Evolutionary conservation across 805 yeast genomes (phyloP).

Genomic region (Ogataea nakhonphanomensis): DNA sequence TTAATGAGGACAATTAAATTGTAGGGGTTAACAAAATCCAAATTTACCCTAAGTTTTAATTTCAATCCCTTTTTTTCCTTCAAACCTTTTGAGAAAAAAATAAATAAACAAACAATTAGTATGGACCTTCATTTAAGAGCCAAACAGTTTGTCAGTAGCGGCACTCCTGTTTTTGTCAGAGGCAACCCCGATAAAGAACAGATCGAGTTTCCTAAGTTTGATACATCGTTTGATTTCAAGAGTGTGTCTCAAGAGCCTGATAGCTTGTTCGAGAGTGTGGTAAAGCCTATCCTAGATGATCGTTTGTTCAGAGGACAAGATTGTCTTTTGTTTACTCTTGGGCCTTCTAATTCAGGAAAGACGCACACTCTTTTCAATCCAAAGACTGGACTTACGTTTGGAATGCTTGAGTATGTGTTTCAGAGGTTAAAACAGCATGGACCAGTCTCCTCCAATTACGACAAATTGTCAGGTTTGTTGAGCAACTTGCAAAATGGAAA

Average conservation of each 20-base stretch:
- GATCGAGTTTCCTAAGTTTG: constrained; percentile 25
- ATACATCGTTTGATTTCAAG: constrained; percentile 27
- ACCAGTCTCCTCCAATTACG: constrained; percentile 9
- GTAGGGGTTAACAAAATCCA: too few relatives aligned
- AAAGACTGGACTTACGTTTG: constrained; percentile 16
- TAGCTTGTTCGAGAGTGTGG: constrained; percentile 36
- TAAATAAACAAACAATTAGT: constrained; percentile 7
- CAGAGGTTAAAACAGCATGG: constrained; percentile 10
- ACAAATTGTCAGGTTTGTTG: constrained; percentile 7
- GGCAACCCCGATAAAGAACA: constrained; percentile 17
- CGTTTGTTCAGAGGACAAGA: constrained; percentile 34
- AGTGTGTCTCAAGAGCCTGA: constrained; percentile 30
- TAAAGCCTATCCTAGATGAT: constrained; percentile 33
- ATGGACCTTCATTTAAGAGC: constrained; percentile 34
- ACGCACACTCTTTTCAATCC: constrained; percentile 33
- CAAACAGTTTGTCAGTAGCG: constrained; percentile 30
- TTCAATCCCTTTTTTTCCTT: constrained; percentile 2
- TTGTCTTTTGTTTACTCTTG: constrained; percentile 45
- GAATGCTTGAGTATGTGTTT: constrained; percentile 26
- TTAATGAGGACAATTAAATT: too few relatives aligned
- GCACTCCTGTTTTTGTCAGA: constrained; percentile 17
- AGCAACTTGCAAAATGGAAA: constrained; percentile 14
- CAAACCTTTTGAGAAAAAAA: constrained; percentile 4
- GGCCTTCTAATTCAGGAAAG: constrained; percentile 55
- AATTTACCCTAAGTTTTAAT: neutral